phyloP scores from a whole-genome alignment of 495 filamentous ascomycete species.

The Cryomyces minteri region DNA sequence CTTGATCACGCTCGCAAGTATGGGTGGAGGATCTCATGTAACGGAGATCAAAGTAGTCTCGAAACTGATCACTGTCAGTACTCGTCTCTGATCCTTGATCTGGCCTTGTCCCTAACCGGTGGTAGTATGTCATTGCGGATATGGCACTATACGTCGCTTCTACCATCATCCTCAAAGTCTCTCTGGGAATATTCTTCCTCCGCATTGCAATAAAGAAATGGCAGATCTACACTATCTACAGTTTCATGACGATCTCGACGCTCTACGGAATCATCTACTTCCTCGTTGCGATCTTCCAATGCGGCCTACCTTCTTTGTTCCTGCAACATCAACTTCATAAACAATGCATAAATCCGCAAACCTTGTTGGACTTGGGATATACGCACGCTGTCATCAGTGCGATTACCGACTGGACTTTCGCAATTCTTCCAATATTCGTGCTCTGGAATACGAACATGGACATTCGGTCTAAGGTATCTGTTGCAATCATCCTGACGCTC shows the following conservation, averaged over 20 bases:
- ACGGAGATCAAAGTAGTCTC: too few relatives aligned
- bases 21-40: too few relatives aligned
- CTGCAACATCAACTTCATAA: conserved; percentile 5
- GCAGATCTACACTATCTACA: conserved; percentile 12
- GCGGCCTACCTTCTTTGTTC: conserved; percentile 12
- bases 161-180: conserved; percentile 15
- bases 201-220: conserved; percentile 14
- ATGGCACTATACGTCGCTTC: conserved; percentile 10
- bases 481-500: conserved; percentile 16
- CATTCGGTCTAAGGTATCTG: conserved; percentile 13
- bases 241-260: conserved; percentile 7
- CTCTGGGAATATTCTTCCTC: conserved; percentile 18
- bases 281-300: conserved; percentile 17
- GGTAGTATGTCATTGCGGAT: too few relatives aligned
- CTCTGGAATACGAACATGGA: conserved; percentile 15
- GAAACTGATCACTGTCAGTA: too few relatives aligned
- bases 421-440: conserved; percentile 13
- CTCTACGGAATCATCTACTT: conserved; percentile 8
- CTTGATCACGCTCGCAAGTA: too few relatives aligned
- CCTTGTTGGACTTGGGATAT: conserved; percentile 8
- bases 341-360: conserved; percentile 6
- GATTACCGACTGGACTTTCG: conserved; percentile 14
- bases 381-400: conserved; percentile 13
- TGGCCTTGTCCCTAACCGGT: too few relatives aligned
- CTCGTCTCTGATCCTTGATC: too few relatives aligned